Conservation (phyloP, 768 basidiomycete genomes). For the Boletus fagicola region DNA sequence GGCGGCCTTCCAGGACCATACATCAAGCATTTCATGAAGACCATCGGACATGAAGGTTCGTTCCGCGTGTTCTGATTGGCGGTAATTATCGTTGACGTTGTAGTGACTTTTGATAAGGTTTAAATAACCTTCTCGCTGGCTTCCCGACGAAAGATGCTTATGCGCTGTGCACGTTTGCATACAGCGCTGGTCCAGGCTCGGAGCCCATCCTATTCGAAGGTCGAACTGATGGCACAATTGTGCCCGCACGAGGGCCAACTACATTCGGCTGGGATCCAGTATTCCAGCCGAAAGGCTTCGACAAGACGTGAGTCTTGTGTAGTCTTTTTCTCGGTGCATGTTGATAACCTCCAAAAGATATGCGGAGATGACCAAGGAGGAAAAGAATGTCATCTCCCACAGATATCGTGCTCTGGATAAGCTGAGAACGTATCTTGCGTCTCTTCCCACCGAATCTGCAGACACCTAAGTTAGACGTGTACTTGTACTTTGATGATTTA, state of each 20-base stretch:
- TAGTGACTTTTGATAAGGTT: slow-evolving; percentile 39
- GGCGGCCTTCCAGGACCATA: slow-evolving; percentile 94
- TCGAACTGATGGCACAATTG: slow-evolving; percentile 84
- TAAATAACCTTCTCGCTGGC: slow-evolving; percentile 77
- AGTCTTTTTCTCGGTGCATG: not conserved
- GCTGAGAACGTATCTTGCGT: slow-evolving; percentile 43
- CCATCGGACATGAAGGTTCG: slow-evolving; percentile 80
- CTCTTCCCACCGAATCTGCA: not conserved
- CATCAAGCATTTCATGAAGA: slow-evolving; percentile 89
- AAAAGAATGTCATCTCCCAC: slow-evolving; percentile 68
- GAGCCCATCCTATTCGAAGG: slow-evolving; percentile 87
- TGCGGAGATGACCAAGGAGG: slow-evolving; percentile 62
- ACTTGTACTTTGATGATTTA: not conserved
- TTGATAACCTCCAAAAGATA: slow-evolving; percentile 39
- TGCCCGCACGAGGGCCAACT: slow-evolving; percentile 73
- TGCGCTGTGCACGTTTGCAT: slow-evolving; percentile 96
- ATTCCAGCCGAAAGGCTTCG: slow-evolving; percentile 74
- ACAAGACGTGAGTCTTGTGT: slow-evolving; percentile 61
- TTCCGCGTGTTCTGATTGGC: not conserved
- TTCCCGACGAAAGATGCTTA: slow-evolving; percentile 80
- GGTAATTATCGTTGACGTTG: not conserved
- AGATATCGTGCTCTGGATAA: slow-evolving; percentile 62
- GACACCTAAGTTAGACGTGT: not conserved
- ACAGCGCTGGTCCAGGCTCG: slow-evolving; percentile 76
- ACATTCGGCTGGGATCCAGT: slow-evolving; percentile 91